A percentile compares a stretch with the other conserved stretches of the same genome.
These are phyloP conservation scores for Elongisporangium undulatum DNA, from an alignment of 352 stramenopile species.

Conservation along the genomic window DNA sequence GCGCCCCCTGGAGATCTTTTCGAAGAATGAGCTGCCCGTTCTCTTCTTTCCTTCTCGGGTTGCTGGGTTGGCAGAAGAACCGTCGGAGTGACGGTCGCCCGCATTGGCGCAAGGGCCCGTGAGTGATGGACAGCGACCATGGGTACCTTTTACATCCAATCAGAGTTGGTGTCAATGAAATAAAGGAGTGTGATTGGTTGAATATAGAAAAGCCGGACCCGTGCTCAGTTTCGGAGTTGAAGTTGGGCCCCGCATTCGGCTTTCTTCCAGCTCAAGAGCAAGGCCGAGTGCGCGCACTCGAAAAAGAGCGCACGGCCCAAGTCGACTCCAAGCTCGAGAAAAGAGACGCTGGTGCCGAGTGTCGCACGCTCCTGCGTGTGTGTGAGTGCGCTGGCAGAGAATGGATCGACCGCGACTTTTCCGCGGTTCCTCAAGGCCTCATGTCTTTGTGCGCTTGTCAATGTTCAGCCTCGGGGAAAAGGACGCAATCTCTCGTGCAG, in stretches of 20 bases:
- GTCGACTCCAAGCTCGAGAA: too few relatives aligned
- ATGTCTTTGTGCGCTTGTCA: too few relatives aligned
- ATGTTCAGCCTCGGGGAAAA: too few relatives aligned
- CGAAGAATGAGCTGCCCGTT: not conserved
- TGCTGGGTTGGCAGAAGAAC: not conserved
- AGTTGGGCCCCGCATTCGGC: not conserved
- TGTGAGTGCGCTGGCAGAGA: not conserved
- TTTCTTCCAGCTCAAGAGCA: not conserved
- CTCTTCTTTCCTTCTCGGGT: not conserved
- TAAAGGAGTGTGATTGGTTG: not conserved
- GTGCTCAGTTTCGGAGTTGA: not conserved
- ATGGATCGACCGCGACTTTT: too few relatives aligned
- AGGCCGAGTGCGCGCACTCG: too few relatives aligned
- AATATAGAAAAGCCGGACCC: not conserved
- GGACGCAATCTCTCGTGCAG: too few relatives aligned
- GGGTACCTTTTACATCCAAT: not conserved
- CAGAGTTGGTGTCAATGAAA: not conserved
- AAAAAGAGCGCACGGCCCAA: not conserved
- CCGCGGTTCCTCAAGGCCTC: too few relatives aligned
- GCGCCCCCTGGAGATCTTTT: not conserved
- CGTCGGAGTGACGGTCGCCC: not conserved
- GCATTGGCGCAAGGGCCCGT: not conserved
- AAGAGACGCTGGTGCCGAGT: not conserved
- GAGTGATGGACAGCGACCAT: not conserved
- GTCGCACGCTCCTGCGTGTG: not conserved